A percentile compares a stretch with the other conserved stretches of the same genome.
Evolutionary conservation across 129 eudicot species (phyloP).

Genomic region (Tagetes erecta): DNA sequence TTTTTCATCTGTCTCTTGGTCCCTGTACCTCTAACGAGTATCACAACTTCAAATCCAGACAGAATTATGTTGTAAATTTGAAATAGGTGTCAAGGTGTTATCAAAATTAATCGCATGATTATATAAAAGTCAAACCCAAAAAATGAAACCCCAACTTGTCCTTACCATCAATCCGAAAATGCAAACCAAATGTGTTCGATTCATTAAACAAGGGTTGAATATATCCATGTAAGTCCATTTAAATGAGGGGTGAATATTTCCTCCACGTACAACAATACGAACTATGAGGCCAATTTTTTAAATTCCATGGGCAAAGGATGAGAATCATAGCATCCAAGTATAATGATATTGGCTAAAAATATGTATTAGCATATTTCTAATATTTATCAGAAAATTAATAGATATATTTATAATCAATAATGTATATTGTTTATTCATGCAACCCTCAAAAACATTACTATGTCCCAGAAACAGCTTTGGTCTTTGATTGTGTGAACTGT

Average conservation of each 20-base stretch:
- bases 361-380: neutral
- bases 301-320: neutral
- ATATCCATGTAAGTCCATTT: neutral
- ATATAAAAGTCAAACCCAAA: neutral
- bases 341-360: neutral
- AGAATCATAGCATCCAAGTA: neutral
- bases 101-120: neutral
- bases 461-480: too few relatives aligned
- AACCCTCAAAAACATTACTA: neutral
- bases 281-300: neutral
- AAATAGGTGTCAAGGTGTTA: neutral
- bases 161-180: neutral
- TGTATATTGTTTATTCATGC: neutral
- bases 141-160: neutral
- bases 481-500: conserved; percentile 4
- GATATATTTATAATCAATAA: neutral
- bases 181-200: neutral
- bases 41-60: conserved; percentile 7
- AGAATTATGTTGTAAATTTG: neutral
- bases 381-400: neutral
- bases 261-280: neutral
- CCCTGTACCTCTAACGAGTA: neutral
- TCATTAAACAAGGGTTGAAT: neutral
- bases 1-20: neutral
- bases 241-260: neutral